Conservation (phyloP, 306 rosid genomes). For the Prunus davidiana region DNA sequence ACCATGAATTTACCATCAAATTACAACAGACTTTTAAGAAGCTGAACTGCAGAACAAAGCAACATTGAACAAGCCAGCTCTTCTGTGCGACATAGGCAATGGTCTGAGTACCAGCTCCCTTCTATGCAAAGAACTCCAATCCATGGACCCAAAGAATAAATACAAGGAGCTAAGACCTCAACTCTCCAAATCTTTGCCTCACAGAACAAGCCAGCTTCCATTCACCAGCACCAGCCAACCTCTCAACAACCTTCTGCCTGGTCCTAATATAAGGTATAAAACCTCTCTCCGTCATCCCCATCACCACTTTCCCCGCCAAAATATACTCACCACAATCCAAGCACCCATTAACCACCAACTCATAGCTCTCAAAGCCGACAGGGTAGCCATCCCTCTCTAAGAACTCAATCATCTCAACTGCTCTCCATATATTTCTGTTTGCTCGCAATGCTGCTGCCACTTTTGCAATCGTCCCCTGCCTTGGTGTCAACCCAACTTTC, state of each 20-base stretch:
- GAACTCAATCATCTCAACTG: constrained; percentile 56
- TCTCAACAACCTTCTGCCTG: constrained; percentile 77
- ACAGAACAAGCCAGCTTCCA: constrained; percentile 71
- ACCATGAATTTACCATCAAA: not conserved
- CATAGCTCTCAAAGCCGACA: constrained; percentile 75
- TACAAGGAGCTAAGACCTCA: constrained; percentile 37
- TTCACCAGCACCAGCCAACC: constrained; percentile 62
- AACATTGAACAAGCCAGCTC: not conserved
- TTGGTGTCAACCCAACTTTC: constrained; percentile 43
- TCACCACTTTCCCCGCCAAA: constrained; percentile 73
- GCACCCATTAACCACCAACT: constrained; percentile 68
- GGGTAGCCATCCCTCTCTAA: constrained; percentile 49
- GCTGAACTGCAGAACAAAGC: not conserved
- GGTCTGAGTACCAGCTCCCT: not conserved
- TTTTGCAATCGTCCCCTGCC: constrained; percentile 45
- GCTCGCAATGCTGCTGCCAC: constrained; percentile 50
- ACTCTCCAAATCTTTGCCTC: constrained; percentile 62
- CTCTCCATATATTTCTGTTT: constrained; percentile 63
- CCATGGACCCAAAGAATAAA: not conserved
- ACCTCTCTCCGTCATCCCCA: constrained; percentile 53
- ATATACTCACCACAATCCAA: constrained; percentile 64
- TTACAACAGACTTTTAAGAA: not conserved
- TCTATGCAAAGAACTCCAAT: not conserved
- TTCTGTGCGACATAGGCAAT: not conserved
- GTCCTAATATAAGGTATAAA: constrained; percentile 59